Base-by-base conservation (phyloP, 441 rosid species). In the Bruguiera hainesii region DNA sequence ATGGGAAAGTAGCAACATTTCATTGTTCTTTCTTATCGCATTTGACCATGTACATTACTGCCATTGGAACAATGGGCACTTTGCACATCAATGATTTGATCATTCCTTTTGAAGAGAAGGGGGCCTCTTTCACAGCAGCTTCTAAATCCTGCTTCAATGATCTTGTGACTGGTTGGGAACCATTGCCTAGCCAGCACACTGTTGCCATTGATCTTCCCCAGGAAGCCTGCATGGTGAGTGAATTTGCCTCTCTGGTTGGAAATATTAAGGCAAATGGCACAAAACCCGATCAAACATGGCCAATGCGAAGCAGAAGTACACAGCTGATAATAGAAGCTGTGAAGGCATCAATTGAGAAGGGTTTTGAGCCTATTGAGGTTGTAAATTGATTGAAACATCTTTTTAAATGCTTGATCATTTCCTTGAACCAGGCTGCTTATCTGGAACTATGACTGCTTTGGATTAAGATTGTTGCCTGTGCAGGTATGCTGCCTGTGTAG, bases 171-270 rank as follows among this genome's bases (percentile, higher is more conserved):
- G 84, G 80, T n/a, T 85, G 86, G 91, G 75, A 6, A 8, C 16
- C 76, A 6, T 1, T 11, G 56, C 77, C 84, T 8, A 84, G 81
- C 57, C 79, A 84, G 67, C 90, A 87, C 75, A 66, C 28, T 4
- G 75, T 90, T 1, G 30, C 61, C 46, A 66, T 71, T 10, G 81
- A 82, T 69, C 66, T 87, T 60, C 89, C 93, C 7, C 97, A 93
- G 75, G 98, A 85, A 75, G 86, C 66, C 33, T 71, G 82, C 69
- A 85, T 90, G 97, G 93, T 93, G 70, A 82, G 67, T 42, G 97
- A 93, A 81, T 90, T 90, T 73, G 81, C 88, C 15, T 58, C 78
- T 63, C 73, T 90, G 77, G 94, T 85, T 9, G 79, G 77, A 25
- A 78, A 80, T 55, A 79, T 86, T 5, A 83, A 89, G 69, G 52